Evolutionary conservation across 1,284 basidiomycete species (phyloP).

Genomic region (Boletus mariae): DNA sequence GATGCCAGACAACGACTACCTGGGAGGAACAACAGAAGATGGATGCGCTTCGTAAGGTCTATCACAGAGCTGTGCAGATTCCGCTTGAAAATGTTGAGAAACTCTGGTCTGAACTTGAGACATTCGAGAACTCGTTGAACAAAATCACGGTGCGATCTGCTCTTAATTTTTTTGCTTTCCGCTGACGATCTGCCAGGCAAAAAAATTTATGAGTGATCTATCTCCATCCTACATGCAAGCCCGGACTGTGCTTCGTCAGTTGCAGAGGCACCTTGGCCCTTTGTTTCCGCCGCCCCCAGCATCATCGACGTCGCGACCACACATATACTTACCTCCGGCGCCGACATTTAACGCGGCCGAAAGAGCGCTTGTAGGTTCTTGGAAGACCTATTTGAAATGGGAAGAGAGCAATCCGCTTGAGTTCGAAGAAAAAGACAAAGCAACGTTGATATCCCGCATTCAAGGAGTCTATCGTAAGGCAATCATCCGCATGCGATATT

Average conservation of each 20-base stretch:
- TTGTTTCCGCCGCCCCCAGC: constrained; percentile 56
- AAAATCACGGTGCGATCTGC: constrained; percentile 67
- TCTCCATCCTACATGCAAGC: constrained; percentile 93
- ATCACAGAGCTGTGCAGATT: constrained; percentile 91
- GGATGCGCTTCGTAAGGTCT: constrained; percentile 88
- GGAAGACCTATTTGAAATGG: constrained; percentile 94
- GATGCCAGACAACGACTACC: constrained; percentile 60
- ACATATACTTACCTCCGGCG: constrained; percentile 64
- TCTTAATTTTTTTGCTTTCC: not conserved
- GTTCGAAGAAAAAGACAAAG: constrained; percentile 82
- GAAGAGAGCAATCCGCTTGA: constrained; percentile 94
- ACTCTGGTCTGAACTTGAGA: constrained; percentile 93
- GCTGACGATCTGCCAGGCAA: constrained; percentile 54
- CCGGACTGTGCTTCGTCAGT: constrained; percentile 80
- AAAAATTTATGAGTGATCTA: constrained; percentile 87
- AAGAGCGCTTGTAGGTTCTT: constrained; percentile 72
- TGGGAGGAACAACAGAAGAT: constrained; percentile 98
- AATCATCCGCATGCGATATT: constrained; percentile 88
- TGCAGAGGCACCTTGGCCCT: constrained; percentile 68
- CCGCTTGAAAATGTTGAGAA: constrained; percentile 92
- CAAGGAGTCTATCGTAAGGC: constrained; percentile 87
- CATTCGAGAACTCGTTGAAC: constrained; percentile 90
- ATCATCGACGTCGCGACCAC: constrained; percentile 37
- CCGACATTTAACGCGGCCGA: constrained; percentile 77
- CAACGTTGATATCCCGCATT: constrained; percentile 66